Evolutionary conservation across 495 filamentous ascomycete genomes (phyloP), one percentile per base, ranked within the genome.

Genomic region (Trichoderma virens): DNA sequence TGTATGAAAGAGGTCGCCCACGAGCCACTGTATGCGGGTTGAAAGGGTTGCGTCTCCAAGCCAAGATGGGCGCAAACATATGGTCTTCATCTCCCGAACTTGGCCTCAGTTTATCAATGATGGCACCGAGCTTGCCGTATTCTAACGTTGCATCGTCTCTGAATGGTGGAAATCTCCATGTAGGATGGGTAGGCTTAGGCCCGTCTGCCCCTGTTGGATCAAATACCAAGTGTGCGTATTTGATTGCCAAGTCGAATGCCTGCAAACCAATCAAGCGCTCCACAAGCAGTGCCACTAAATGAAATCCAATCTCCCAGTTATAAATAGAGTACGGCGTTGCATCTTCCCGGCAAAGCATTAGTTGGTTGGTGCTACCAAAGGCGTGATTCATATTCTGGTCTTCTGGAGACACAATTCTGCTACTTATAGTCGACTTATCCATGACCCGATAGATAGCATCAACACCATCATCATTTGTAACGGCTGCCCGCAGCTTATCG

Each of bases 231-330:
- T 67, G 71, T 47, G 56, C 60, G 23, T 70, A 30, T 25, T 71
- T 56, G 2, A 74, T 66, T 1, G 76, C 75, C 2, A 64, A n/a
- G 5, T 76, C 74, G 38, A 71, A 75, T 62, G 74, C 70, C 27
- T 73, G 71, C 13, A 45, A 62, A 27, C 61, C 62, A 0, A 63
- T 41, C 0, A 76, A 45, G 4, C 56, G 39, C 13, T 70, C 67
- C 9, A 68, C 63, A 2, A 76, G 28, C 16, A 67, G 25, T 64
- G 74, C 65, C 2, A 67, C 65, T 2, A 61, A 51, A 47, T 78
- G 75, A 4, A 76, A 45, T 5, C 70, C 69, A 1, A 73, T 18
- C 63, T 78, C 75, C 75, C 75, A 76, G 43, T 72, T 71, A 64
- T 78, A 78, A 2, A 72, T 30, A 4, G 69, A 59, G 61, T 47